phyloP scores from a whole-genome alignment of 2,329 filamentous ascomycete genomes.

The Fonsecaea pedrosoi region DNA sequence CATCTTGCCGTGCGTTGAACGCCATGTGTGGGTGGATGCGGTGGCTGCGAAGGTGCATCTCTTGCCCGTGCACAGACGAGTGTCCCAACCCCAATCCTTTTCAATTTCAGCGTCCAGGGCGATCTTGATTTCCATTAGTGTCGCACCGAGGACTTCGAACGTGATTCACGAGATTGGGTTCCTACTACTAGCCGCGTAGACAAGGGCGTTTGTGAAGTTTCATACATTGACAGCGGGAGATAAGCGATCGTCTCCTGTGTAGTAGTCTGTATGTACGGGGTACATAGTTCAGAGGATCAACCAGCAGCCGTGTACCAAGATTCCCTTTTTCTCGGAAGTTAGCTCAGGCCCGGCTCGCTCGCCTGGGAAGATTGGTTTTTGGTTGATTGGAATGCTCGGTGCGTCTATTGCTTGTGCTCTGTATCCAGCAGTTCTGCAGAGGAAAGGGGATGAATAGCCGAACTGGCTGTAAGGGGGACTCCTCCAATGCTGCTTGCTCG shows the following conservation, averaged over 20 bases:
- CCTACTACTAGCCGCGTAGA: constrained; percentile 1
- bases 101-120: neutral
- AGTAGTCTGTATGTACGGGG: constrained; percentile 3
- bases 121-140: neutral
- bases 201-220: neutral
- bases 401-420: neutral
- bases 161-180: constrained; percentile 7
- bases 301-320: neutral
- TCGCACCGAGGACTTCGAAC: too few species aligned
- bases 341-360: constrained; percentile 9
- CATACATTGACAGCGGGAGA: neutral
- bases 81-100: neutral
- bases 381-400: neutral
- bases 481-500: neutral
- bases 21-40: neutral
- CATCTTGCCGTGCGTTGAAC: neutral
- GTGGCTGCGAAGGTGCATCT: neutral
- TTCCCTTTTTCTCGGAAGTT: neutral
- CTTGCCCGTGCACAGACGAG: neutral
- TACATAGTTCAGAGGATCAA: neutral
- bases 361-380: neutral
- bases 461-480: neutral
- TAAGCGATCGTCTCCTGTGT: neutral
- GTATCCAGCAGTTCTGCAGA: neutral
- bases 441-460: neutral